phyloP scores from a whole-genome alignment of 352 stramenopile species.

The Globisporangium lucens region DNA sequence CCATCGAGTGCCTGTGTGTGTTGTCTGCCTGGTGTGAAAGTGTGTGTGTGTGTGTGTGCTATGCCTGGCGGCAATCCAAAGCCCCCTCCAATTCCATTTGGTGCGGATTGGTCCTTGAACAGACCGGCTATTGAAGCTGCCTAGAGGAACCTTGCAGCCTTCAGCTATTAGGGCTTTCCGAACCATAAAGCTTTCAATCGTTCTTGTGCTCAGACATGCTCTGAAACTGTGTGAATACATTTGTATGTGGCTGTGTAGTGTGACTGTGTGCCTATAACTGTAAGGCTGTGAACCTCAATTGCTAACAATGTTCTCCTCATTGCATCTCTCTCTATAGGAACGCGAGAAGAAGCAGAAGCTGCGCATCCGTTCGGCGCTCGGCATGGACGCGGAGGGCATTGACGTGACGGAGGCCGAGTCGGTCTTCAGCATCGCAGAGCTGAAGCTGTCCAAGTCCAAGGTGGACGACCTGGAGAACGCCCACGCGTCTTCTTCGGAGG shows the following conservation, averaged over 20 bases:
- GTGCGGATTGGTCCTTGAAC: constrained; percentile 88
- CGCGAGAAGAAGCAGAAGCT: constrained; percentile 86
- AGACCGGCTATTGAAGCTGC: constrained; percentile 91
- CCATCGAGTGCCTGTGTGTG: constrained; percentile 12
- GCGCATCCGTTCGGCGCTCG: constrained; percentile 70
- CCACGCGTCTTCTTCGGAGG: constrained; percentile 40
- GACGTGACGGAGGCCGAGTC: constrained; percentile 79
- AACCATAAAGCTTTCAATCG: constrained; percentile 75
- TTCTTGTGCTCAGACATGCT: constrained; percentile 90
- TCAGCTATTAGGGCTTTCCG: constrained; percentile 84
- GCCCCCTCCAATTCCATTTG: constrained; percentile 77
- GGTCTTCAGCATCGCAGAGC: constrained; percentile 75
- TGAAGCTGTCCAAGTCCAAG: constrained; percentile 75
- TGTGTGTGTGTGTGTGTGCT: constrained; percentile 19
- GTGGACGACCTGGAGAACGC: constrained; percentile 78
- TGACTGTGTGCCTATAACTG: constrained; percentile 2
- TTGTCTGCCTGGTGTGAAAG: not conserved
- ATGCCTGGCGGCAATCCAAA: constrained; percentile 78
- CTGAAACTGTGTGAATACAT: constrained; percentile 9
- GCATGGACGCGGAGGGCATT: constrained; percentile 83
- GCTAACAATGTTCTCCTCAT: constrained; percentile 13
- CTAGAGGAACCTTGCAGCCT: constrained; percentile 83
- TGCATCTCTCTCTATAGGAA: constrained; percentile 38
- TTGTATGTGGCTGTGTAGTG: constrained; percentile 27
- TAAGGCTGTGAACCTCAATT: not conserved